These are phyloP conservation scores for Colletotrichum australisinense DNA, from an alignment of 2,329 filamentous ascomycete species.

Conservation along the genomic window DNA sequence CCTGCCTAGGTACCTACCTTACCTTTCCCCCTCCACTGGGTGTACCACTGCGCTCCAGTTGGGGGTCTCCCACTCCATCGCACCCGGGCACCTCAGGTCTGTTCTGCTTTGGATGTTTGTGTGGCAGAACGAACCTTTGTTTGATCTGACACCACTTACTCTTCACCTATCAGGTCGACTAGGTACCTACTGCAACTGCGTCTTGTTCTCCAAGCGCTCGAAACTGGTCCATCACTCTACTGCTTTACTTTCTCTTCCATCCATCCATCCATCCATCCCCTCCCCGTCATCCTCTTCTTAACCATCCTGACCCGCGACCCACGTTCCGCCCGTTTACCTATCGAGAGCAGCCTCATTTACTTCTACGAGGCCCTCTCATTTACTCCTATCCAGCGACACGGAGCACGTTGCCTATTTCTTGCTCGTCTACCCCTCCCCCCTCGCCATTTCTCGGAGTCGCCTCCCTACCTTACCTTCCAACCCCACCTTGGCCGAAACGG, in stretches of 20 bases:
- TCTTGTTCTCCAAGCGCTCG: slow-evolving; percentile 1
- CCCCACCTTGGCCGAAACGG: slow-evolving; percentile 36
- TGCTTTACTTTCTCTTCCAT: neutral
- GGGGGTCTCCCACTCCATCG: neutral
- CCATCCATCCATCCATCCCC: neutral
- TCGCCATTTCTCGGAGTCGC: slow-evolving; percentile 29
- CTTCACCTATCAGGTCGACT: slow-evolving; percentile 6
- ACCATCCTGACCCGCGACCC: slow-evolving; percentile 26
- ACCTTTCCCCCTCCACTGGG: neutral
- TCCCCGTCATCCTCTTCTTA: slow-evolving; percentile 11
- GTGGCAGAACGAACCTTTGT: slow-evolving; percentile 12
- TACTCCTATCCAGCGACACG: slow-evolving; percentile 27
- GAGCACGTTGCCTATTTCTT: slow-evolving; percentile 32
- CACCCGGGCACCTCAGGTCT: no score
- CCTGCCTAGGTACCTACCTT: neutral
- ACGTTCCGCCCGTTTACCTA: slow-evolving; percentile 19
- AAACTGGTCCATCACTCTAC: neutral
- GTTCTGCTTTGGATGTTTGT: slow-evolving; percentile 10
- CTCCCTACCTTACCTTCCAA: slow-evolving; percentile 31
- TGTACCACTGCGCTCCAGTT: no score
- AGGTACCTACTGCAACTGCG: slow-evolving; percentile 4
- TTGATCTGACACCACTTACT: slow-evolving; percentile 13
- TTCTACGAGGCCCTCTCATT: slow-evolving; percentile 24
- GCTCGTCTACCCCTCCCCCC: slow-evolving; percentile 22
- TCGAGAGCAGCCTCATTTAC: slow-evolving; percentile 29